Conservation (phyloP, 2,329 filamentous ascomycete species). For the Fusarium graminum region DNA sequence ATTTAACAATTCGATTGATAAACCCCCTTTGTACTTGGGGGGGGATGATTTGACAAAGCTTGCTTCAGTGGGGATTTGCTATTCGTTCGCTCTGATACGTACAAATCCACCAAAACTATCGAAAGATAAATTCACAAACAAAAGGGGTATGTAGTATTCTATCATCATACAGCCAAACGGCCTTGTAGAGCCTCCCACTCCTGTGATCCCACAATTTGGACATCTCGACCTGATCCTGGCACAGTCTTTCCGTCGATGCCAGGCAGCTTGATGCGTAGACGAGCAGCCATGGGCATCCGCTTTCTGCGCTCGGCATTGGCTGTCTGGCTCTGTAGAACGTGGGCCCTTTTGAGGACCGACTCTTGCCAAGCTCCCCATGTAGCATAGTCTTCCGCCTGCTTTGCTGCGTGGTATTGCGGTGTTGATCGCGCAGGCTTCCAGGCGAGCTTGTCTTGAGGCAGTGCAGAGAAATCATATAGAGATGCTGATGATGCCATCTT, state of each 20-base stretch:
- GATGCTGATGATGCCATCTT: conserved; percentile 68
- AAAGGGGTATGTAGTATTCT: conserved; percentile 45
- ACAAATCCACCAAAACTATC: conserved; percentile 31
- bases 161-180: conserved; percentile 51
- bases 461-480: conserved; percentile 69
- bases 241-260: conserved; percentile 61
- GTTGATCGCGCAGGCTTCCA: conserved; percentile 76
- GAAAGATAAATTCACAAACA: conserved; percentile 33
- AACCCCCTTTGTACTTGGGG: conserved; percentile 4
- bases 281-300: conserved; percentile 57
- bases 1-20: conserved; percentile 29
- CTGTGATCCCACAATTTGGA: conserved; percentile 66
- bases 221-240: conserved; percentile 55
- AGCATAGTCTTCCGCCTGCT: conserved; percentile 74
- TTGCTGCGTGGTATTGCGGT: conserved; percentile 75
- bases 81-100: conserved; percentile 32
- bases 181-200: conserved; percentile 70
- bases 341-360: conserved; percentile 67
- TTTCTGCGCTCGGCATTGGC: conserved; percentile 44
- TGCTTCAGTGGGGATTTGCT: conserved; percentile 33
- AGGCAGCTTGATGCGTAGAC: conserved; percentile 64
- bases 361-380: conserved; percentile 71
- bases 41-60: conserved; percentile 26
- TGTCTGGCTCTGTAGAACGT: conserved; percentile 52
- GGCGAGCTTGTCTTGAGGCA: conserved; percentile 71